These are phyloP conservation scores for Fusarium sp. DNA, from an alignment of 2,329 filamentous ascomycete species.

Conservation along the genomic window DNA sequence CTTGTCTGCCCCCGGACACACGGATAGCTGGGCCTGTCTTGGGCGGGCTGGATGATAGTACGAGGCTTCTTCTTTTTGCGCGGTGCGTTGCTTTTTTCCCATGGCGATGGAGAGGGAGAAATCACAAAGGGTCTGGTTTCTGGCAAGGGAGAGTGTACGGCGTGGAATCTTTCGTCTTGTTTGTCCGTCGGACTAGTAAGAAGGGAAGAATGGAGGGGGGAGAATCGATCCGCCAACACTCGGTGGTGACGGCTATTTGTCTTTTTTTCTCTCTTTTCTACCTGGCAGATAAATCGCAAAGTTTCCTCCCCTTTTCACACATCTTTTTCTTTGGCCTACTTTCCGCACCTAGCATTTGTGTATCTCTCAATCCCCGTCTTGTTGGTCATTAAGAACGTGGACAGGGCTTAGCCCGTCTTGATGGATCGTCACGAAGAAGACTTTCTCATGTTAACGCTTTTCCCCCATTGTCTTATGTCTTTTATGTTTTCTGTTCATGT, in stretches of 20 bases:
- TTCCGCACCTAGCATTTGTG: slow-evolving; percentile 35
- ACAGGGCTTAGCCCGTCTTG: slow-evolving; percentile 26
- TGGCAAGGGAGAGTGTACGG: slow-evolving; percentile 52
- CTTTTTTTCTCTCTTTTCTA: slow-evolving; percentile 30
- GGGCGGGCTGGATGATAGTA: slow-evolving; percentile 50
- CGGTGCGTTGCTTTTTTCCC: slow-evolving; percentile 49
- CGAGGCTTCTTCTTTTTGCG: slow-evolving; percentile 46
- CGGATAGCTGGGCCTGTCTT: slow-evolving; percentile 47
- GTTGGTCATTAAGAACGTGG: slow-evolving; percentile 34
- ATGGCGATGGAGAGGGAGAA: slow-evolving; percentile 49
- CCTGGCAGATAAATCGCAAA: slow-evolving; percentile 46
- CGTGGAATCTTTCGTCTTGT: slow-evolving; percentile 48
- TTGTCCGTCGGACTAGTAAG: slow-evolving; percentile 41
- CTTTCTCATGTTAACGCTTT: slow-evolving; percentile 38
- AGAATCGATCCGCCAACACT: slow-evolving; percentile 30
- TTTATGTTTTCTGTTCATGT: slow-evolving; percentile 36
- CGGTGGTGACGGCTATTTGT: slow-evolving; percentile 37
- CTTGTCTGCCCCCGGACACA: slow-evolving; percentile 43
- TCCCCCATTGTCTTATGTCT: slow-evolving; percentile 30
- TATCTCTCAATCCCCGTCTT: slow-evolving; percentile 29
- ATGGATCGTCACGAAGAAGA: slow-evolving; percentile 46
- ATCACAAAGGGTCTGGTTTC: slow-evolving; percentile 50
- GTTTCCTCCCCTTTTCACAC: slow-evolving; percentile 29
- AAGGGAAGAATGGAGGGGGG: background rate
- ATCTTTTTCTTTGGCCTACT: slow-evolving; percentile 23